phyloP scores from a whole-genome alignment of 257 asterid species.

The Ophiorrhiza pumila region DNA sequence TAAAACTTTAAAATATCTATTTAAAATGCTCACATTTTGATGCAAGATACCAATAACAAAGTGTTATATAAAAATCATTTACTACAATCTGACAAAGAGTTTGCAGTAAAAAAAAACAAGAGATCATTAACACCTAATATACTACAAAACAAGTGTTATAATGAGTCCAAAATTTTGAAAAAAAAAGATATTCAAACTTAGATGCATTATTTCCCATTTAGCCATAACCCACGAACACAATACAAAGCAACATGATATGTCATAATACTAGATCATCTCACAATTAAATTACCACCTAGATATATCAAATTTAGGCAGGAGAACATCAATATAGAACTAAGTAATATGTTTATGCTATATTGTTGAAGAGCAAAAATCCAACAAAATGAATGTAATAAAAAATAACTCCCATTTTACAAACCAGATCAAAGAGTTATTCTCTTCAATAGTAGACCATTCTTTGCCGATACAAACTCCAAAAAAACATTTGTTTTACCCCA shows the following conservation, averaged over 20 bases:
- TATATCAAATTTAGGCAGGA: background rate
- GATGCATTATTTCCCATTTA: conserved; percentile 90
- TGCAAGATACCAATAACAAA: background rate
- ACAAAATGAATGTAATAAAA: background rate
- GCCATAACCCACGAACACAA: conserved; percentile 97
- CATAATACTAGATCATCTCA: conserved; percentile 92
- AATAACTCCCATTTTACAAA: no score
- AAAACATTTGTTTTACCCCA: no score
- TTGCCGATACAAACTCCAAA: no score
- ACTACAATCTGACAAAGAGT: no score
- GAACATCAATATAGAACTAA: background rate
- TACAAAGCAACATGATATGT: conserved; percentile 95
- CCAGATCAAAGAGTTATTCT: no score
- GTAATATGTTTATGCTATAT: background rate
- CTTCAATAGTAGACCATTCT: no score
- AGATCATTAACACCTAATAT: background rate
- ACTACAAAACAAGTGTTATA: background rate
- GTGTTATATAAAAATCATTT: background rate
- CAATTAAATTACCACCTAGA: conserved; percentile 82
- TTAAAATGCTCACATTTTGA: background rate
- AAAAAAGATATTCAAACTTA: conserved; percentile 35
- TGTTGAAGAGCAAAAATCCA: background rate
- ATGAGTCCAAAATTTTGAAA: background rate
- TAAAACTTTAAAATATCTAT: background rate
- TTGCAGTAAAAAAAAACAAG: background rate